Base-by-base conservation (phyloP, 1,284 basidiomycete genomes). In the Vanrija humicola region DNA sequence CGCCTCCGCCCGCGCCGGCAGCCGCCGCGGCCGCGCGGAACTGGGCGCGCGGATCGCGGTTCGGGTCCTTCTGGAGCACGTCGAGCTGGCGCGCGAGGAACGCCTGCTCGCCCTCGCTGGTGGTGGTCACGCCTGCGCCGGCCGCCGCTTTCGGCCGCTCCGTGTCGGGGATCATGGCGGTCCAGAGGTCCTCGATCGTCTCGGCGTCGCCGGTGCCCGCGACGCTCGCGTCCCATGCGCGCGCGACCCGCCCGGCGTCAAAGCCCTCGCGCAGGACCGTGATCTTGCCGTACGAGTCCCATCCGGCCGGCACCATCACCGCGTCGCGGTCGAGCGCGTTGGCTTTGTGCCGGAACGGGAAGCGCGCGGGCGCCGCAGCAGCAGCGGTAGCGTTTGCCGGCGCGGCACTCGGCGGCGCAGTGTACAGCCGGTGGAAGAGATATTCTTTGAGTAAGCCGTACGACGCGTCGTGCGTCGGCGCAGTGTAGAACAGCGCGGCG, bases 241-340 rank as follows among this genome's bases (percentile, higher is more conserved):
- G 85, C 2, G 85, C 86, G 82, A 90, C 89, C 46, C 81, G 73
- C 50, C 83, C 86, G 1, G 89, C 85, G 59, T 96, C 91, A 65
- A 98, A 98, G 0, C 90, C 88, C 44, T 98, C 95, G 47, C 92
- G 80, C 52, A 98, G 77, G 3, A 97, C 88, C 3, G 82, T 82
- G 61, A 98, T 97, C 80, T 98, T 98, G 3, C 92, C 93, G 89
- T 90, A 97, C 61, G 88, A 90, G 73, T 98, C 95, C 96, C 95
- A 98, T 3, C 95, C 96, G 1, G 89, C 82, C 1, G 95, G 96
- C 1, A 98, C 86, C 46, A 96, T 82, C 47, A 98, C 88, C 8
- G 85, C 86, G 67, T 97, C 93, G 29, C 93, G 83, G 70, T 98
- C 95, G 25, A 98, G 81, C 0, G 90, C 88, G 69, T 96, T 97